Evolutionary conservation across 73 alveolate genomes (phyloP).

Genomic region (Paramecium primaurelia): DNA sequence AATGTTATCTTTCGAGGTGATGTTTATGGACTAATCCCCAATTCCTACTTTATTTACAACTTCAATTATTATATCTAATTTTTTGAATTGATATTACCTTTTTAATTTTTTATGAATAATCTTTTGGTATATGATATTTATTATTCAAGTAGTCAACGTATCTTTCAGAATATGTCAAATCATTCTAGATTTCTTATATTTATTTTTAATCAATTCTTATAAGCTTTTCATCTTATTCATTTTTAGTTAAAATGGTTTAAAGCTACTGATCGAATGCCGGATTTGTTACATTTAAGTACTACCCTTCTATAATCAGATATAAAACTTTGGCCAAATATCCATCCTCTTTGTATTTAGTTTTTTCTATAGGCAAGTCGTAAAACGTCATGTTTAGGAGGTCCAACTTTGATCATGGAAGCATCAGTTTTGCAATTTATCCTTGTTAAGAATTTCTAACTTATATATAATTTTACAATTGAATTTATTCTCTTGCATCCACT

Average conservation of each 20-base stretch:
- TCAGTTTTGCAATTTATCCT: not conserved
- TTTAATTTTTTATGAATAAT: not conserved
- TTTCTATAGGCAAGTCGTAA: not conserved
- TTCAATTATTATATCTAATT: not conserved
- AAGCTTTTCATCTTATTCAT: not conserved
- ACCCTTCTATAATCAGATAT: not conserved
- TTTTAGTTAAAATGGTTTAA: not conserved
- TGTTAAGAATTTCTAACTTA: not conserved
- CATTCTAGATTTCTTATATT: not conserved
- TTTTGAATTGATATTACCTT: not conserved
- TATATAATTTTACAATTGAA: not conserved
- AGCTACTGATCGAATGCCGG: not conserved
- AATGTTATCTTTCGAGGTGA: not conserved
- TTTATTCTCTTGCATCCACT: not conserved
- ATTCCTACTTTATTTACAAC: not conserved
- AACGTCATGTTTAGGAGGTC: not conserved
- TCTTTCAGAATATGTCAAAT: not conserved
- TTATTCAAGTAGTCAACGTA: not conserved
- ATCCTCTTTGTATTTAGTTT: not conserved
- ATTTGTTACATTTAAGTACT: not conserved
- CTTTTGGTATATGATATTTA: not conserved
- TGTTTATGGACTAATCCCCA: not conserved
- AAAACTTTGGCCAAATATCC: conserved; percentile 5
- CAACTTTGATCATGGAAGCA: not conserved
- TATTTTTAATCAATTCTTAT: not conserved